Conservation (phyloP, 2,329 filamentous ascomycete genomes). For the Fusarium stilboides region DNA sequence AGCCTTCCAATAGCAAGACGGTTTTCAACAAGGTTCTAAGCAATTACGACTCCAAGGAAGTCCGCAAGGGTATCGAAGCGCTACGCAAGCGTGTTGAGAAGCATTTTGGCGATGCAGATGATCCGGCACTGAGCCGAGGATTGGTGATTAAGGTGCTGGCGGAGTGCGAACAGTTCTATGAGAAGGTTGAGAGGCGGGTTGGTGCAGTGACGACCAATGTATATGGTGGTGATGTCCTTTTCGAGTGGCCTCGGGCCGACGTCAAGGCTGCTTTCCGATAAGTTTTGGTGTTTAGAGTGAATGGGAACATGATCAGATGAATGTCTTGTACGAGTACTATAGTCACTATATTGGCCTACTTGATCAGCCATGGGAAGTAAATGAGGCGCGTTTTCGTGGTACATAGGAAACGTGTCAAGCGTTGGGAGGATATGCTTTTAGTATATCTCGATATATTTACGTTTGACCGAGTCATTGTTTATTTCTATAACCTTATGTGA, state of each 20-base stretch:
- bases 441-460: conserved; percentile 33
- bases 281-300: conserved; percentile 15
- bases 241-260: conserved; percentile 76
- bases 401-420: conserved; percentile 24
- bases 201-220: conserved; percentile 72
- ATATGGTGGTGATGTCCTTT: conserved; percentile 75
- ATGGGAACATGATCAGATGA: conserved; percentile 40
- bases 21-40: conserved; percentile 90
- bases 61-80: conserved; percentile 90
- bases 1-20: conserved; percentile 85
- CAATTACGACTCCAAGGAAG: conserved; percentile 85
- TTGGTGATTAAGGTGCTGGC: conserved; percentile 71
- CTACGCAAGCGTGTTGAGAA: conserved; percentile 95
- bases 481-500: too few relatives aligned
- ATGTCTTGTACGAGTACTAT: conserved; percentile 38
- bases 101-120: conserved; percentile 93
- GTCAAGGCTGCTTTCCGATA: conserved; percentile 71
- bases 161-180: conserved; percentile 75
- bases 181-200: conserved; percentile 73
- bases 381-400: conserved; percentile 36
- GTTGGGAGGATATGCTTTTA: conserved; percentile 21
- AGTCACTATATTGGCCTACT: conserved; percentile 31
- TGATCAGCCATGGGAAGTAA: conserved; percentile 22
- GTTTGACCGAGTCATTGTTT: background rate
- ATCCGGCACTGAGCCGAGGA: conserved; percentile 73